Evolutionary conservation across 2,329 filamentous ascomycete genomes (phyloP).

Genomic region (Alternaria burnsii): DNA sequence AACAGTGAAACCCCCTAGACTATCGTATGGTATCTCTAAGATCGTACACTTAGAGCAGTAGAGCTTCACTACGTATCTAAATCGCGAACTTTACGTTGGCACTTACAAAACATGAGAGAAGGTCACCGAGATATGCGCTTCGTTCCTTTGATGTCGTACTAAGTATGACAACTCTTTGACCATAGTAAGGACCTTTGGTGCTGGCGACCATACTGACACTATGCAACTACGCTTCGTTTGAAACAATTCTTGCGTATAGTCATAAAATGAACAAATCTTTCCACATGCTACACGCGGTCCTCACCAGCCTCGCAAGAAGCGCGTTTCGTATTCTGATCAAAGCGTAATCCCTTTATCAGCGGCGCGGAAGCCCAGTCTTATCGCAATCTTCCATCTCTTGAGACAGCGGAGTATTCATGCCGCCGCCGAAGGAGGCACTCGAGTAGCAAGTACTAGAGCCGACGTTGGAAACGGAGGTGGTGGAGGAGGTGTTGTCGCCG

Average conservation of each 20-base stretch:
- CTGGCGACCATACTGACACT: not conserved
- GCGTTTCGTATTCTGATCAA: not conserved
- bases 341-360: not conserved
- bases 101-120: not conserved
- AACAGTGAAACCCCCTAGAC: not conserved
- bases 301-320: not conserved
- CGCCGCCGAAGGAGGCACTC: not conserved
- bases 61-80: not conserved
- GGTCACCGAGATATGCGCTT: not conserved
- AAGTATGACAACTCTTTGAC: not conserved
- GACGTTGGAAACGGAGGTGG: not conserved
- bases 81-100: not conserved
- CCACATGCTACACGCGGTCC: too few species aligned
- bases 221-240: not conserved
- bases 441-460: not conserved
- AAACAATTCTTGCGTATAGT: not conserved
- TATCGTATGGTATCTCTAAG: not conserved
- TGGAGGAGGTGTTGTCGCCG: not conserved
- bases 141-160: not conserved
- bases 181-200: rapidly evolving
- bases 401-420: not conserved
- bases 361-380: not conserved
- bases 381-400: not conserved
- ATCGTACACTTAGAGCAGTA: not conserved
- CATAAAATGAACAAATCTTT: not conserved